A percentile compares a stretch with the other conserved stretches of the same genome.
Conservation (phyloP, 1,284 basidiomycete species). For the Ganoderma boninense region DNA sequence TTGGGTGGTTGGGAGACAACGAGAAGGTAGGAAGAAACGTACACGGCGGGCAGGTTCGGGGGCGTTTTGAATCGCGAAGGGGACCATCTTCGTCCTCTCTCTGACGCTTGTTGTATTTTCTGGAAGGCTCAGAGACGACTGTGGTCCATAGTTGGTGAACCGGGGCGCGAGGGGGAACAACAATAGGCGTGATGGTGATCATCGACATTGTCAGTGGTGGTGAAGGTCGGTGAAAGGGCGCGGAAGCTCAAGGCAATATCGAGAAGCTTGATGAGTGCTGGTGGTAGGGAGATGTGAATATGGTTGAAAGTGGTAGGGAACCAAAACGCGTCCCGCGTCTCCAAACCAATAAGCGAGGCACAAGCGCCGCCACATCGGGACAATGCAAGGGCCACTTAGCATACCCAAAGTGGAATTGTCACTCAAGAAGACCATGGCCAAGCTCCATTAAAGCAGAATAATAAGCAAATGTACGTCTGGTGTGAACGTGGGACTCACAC, state of each 20-base stretch:
- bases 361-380: not conserved
- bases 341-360: not conserved
- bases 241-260: too few relatives aligned
- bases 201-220: not conserved
- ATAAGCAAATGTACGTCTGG: not conserved
- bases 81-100: not conserved
- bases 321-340: not conserved
- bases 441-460: not conserved
- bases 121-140: not conserved
- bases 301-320: not conserved
- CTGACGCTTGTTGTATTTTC: not conserved
- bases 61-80: not conserved
- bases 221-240: not conserved
- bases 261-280: not conserved
- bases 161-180: not conserved
- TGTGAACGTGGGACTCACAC: not conserved
- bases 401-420: not conserved
- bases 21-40: not conserved
- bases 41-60: not conserved
- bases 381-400: not conserved
- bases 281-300: not conserved
- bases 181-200: not conserved
- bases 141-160: not conserved
- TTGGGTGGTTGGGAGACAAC: not conserved
- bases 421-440: not conserved